phyloP scores from a whole-genome alignment of 2,329 filamentous ascomycete genomes.

The Ophiobolus disseminans region DNA sequence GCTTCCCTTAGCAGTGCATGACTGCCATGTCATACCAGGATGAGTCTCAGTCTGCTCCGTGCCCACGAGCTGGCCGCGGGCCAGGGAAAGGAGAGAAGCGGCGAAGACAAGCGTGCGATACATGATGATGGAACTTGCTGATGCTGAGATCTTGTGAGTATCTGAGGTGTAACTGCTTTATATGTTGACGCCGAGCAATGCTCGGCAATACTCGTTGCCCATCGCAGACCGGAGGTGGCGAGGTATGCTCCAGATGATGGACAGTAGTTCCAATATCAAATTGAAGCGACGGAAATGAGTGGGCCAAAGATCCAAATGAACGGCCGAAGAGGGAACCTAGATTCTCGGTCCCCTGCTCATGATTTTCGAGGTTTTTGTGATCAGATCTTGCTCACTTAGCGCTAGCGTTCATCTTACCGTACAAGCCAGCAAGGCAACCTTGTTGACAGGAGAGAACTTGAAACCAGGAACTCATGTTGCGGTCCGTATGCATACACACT shows the following conservation, averaged over 20 bases:
- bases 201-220: not conserved
- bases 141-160: constrained; percentile 5
- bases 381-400: constrained; percentile 4
- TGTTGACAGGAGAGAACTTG: not conserved
- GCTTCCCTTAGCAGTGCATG: constrained; percentile 46
- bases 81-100: constrained; percentile 53
- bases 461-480: not conserved
- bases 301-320: constrained; percentile 15
- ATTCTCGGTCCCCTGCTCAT: constrained; percentile 2
- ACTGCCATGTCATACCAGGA: constrained; percentile 47
- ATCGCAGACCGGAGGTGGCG: constrained; percentile 7
- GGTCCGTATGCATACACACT: not conserved
- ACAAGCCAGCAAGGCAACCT: not conserved
- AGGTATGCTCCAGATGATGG: constrained; percentile 7
- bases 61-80: constrained; percentile 55
- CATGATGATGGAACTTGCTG: constrained; percentile 27
- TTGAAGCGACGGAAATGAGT: constrained; percentile 7
- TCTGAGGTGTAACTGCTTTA: constrained; percentile 10
- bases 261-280: constrained; percentile 9
- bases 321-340: not conserved
- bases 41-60: constrained; percentile 50
- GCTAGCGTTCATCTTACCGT: not conserved
- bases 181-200: constrained; percentile 9
- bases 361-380: constrained; percentile 13
- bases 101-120: constrained; percentile 49